phyloP scores from a whole-genome alignment of 768 basidiomycete genomes.

The Calocera viscosa region DNA sequence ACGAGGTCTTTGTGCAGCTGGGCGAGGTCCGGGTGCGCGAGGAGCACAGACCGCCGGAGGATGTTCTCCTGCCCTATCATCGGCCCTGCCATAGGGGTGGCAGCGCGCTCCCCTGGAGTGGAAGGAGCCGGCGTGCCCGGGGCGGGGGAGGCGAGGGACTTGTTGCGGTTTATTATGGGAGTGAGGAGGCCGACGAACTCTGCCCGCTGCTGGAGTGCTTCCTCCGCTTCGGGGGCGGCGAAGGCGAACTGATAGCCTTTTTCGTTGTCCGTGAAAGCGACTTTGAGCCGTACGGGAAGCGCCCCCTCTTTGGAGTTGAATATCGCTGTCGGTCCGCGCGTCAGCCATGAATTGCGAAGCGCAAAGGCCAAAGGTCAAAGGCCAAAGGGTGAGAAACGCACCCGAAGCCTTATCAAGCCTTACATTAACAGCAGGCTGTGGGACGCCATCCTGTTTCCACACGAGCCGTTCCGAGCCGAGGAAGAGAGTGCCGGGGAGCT shows the following conservation, averaged over 20 bases:
- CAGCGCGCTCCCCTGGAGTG: constrained; percentile 15
- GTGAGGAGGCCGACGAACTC: constrained; percentile 71
- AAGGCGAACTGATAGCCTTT: constrained; percentile 75
- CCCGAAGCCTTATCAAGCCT: constrained; percentile 48
- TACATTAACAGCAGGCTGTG: constrained; percentile 50
- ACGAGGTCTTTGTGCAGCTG: constrained; percentile 81
- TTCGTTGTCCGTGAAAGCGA: constrained; percentile 56
- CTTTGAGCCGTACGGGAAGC: constrained; percentile 63
- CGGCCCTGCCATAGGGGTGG: constrained; percentile 28
- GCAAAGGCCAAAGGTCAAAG: constrained; percentile 9
- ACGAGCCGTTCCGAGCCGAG: constrained; percentile 59
- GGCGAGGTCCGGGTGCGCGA: constrained; percentile 65
- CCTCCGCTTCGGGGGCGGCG: constrained; percentile 43
- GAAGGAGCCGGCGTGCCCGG: constrained; percentile 20
- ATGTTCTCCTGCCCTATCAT: constrained; percentile 11
- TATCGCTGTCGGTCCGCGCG: constrained; percentile 39
- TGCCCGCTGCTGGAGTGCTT: constrained; percentile 62
- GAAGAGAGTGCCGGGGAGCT: constrained; percentile 58
- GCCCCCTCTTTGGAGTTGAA: constrained; percentile 80
- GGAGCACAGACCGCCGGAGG: constrained; percentile 62
- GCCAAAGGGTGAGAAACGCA: constrained; percentile 31
- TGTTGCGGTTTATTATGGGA: constrained; percentile 62
- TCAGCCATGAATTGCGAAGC: constrained; percentile 10
- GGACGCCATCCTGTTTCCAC: constrained; percentile 69
- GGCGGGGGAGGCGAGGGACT: constrained; percentile 24